These are phyloP conservation scores for Globisporangium nodosum DNA, from an alignment of 352 stramenopile species.

Conservation along the genomic window DNA sequence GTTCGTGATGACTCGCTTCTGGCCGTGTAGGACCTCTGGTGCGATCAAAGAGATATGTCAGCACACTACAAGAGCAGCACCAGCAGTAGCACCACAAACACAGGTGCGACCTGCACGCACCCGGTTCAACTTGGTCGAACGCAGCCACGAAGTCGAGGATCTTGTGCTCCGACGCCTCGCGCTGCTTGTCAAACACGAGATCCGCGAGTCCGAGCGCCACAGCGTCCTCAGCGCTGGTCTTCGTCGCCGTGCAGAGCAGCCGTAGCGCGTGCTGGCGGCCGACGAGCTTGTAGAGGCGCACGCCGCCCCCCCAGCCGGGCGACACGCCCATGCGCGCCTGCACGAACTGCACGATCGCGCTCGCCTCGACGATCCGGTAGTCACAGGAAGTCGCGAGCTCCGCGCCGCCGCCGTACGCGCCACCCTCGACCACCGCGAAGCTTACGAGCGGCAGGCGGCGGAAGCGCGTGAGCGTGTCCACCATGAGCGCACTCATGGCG, in stretches of 20 bases:
- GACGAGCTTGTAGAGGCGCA: constrained; percentile 72
- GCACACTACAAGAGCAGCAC: neutral
- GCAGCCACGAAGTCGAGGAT: constrained; percentile 47
- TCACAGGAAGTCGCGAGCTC: constrained; percentile 82
- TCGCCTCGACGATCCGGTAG: constrained; percentile 60
- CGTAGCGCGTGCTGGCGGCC: constrained; percentile 62
- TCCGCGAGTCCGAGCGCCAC: constrained; percentile 66
- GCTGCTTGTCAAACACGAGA: constrained; percentile 36
- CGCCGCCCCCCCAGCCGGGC: constrained; percentile 77
- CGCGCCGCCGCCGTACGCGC: constrained; percentile 77
- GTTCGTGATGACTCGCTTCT: constrained; percentile 66
- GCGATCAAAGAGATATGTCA: neutral
- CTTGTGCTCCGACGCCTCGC: constrained; percentile 19
- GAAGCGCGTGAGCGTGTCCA: constrained; percentile 65
- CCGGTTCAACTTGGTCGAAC: constrained; percentile 45
- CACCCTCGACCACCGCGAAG: constrained; percentile 72
- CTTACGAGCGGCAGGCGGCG: constrained; percentile 74
- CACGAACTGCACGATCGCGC: constrained; percentile 81
- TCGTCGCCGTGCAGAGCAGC: constrained; percentile 65
- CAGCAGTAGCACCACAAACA: neutral
- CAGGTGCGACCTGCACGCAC: constrained; percentile 16
- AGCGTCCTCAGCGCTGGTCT: constrained; percentile 38
- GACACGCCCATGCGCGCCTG: constrained; percentile 80
- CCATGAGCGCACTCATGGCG: constrained; percentile 71
- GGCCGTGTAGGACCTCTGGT: constrained; percentile 62